Conservation (phyloP, 1,284 basidiomycete species). For the Microbotryum intermedium region DNA sequence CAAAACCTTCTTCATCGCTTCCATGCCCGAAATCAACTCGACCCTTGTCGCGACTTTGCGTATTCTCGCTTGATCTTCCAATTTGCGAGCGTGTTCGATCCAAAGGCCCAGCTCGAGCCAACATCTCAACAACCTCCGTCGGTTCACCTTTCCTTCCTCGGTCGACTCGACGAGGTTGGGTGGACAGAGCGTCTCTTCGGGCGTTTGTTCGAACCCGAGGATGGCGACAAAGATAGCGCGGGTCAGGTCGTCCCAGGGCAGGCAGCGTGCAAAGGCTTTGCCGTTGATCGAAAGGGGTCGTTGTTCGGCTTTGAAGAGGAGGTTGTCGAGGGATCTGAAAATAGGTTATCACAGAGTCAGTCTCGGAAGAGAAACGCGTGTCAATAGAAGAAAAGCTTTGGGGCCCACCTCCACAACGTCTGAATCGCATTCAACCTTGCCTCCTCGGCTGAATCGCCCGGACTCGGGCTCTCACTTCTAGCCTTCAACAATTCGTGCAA, state of each 20-base stretch:
- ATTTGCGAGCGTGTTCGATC: slow-evolving; percentile 2
- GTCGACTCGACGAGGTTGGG: slow-evolving; percentile 3
- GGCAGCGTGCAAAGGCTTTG: slow-evolving; percentile 1
- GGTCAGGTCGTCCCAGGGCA: slow-evolving; percentile 8
- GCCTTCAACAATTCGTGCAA: neutral
- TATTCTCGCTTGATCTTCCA: neutral
- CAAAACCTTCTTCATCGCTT: neutral
- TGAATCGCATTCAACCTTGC: neutral
- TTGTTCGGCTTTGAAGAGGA: slow-evolving; percentile 21
- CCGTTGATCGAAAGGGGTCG: slow-evolving; percentile 2
- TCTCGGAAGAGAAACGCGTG: neutral
- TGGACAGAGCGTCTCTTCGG: neutral
- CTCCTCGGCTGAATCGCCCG: neutral
- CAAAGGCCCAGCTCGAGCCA: slow-evolving; percentile 25
- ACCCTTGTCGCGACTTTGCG: neutral
- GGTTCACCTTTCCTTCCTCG: neutral
- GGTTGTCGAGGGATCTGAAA: slow-evolving; percentile 15
- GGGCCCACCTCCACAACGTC: slow-evolving; percentile 13
- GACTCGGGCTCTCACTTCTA: neutral
- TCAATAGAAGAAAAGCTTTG: neutral
- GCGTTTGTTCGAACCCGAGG: slow-evolving; percentile 12
- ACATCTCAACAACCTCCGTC: slow-evolving; percentile 9
- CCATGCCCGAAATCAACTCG: neutral
- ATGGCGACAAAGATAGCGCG: slow-evolving; percentile 11
- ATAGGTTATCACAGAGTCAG: neutral